Evolutionary conservation across 169 alveolate species (phyloP).

Genomic region (Plasmodium yoelii): DNA sequence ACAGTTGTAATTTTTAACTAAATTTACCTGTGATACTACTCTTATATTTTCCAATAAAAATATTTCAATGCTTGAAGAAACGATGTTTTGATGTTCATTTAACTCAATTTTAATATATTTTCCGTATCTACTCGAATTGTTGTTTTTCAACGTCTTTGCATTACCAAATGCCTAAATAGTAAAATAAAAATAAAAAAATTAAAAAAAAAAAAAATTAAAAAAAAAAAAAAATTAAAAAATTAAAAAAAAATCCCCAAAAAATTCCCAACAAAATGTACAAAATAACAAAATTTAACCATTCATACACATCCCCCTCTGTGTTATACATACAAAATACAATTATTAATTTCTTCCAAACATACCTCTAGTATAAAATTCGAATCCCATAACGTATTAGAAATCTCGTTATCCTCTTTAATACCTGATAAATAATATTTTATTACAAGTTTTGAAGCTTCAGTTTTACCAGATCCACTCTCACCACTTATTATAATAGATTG

Average conservation of each 20-base stretch:
- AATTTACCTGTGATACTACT: constrained; percentile 65
- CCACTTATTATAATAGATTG: constrained; percentile 99
- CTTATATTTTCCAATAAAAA: constrained; percentile 75
- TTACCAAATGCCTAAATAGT: constrained; percentile 99
- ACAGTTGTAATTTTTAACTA: neutral
- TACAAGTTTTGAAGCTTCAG: constrained; percentile 98
- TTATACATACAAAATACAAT: neutral
- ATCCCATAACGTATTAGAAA: constrained; percentile 64
- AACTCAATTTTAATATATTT: constrained; percentile 94
- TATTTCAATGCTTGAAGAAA: constrained; percentile 53
- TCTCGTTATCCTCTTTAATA: constrained; percentile 27
- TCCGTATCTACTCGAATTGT: constrained; percentile 98
- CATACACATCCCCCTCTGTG: too few species aligned
- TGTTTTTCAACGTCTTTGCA: constrained; percentile 97
- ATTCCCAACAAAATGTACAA: neutral
- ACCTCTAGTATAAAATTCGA: constrained; percentile 73
- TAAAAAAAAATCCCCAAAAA: too few species aligned
- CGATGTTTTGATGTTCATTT: constrained; percentile 81
- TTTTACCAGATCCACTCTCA: constrained; percentile 99
- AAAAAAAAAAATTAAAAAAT: too few species aligned
- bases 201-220: too few species aligned
- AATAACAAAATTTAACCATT: too few species aligned
- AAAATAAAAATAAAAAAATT: constrained; percentile 86
- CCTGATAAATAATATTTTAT: constrained; percentile 86
- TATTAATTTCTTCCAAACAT: neutral